Conservation (phyloP, 345 rosid species). For the Hirschfeldia incana region DNA sequence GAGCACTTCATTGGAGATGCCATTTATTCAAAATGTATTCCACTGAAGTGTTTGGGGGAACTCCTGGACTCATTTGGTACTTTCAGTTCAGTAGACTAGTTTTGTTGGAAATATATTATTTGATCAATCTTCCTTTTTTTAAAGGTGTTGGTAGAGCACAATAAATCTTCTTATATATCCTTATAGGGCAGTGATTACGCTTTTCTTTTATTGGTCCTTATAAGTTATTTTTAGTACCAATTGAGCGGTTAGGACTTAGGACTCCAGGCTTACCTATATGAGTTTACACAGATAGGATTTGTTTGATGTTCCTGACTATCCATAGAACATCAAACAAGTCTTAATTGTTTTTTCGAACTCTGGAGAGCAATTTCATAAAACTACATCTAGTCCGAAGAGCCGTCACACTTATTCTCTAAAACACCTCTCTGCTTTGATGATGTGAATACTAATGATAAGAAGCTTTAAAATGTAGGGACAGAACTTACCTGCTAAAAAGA, state of each 20-base stretch:
- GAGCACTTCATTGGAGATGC: constrained; percentile 35
- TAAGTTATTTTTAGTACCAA: background rate
- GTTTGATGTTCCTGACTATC: background rate
- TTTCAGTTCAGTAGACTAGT: background rate
- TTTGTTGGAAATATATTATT: background rate
- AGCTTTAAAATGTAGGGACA: background rate
- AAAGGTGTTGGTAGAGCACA: background rate
- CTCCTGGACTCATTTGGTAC: constrained; percentile 29
- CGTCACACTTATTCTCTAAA: background rate
- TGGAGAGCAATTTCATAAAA: background rate
- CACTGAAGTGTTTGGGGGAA: constrained; percentile 43
- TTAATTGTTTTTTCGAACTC: background rate
- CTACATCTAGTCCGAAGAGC: background rate
- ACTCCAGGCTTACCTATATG: background rate
- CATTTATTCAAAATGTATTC: constrained; percentile 1
- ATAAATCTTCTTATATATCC: background rate
- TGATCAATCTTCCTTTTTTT: no score
- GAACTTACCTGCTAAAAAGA: background rate
- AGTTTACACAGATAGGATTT: background rate
- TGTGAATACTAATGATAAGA: background rate
- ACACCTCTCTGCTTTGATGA: background rate
- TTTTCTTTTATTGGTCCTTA: background rate
- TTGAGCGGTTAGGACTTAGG: background rate
- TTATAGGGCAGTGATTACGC: background rate
- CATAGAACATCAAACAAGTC: background rate